These are phyloP conservation scores for Coccomyxa subellipsoidea DNA, from an alignment of 163 green algal species.

Conservation along the genomic window DNA sequence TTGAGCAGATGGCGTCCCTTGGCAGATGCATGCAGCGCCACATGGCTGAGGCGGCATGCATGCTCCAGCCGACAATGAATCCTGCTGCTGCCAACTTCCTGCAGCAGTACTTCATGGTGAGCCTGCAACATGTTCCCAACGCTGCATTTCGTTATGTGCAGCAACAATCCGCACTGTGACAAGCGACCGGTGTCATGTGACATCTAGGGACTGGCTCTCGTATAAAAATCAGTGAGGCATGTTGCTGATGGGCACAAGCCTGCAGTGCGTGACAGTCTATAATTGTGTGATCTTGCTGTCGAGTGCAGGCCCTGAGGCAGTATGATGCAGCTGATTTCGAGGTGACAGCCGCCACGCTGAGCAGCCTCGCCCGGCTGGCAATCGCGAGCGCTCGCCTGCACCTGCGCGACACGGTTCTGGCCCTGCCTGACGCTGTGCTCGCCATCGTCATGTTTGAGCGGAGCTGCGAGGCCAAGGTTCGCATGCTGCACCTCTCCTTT, in stretches of 20 bases:
- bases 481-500: too few relatives aligned
- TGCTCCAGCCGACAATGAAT: background rate
- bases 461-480: background rate
- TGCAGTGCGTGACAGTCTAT: too few relatives aligned
- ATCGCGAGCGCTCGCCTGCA: background rate
- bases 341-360: background rate
- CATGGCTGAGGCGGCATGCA: background rate
- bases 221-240: too few relatives aligned
- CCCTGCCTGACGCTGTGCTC: background rate
- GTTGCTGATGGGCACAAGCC: too few relatives aligned
- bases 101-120: background rate
- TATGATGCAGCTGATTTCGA: background rate
- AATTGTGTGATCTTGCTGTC: too few relatives aligned
- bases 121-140: background rate
- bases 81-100: background rate
- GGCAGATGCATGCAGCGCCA: background rate
- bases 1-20: background rate
- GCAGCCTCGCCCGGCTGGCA: background rate
- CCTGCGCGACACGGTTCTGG: background rate
- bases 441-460: background rate
- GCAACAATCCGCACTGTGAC: too few relatives aligned
- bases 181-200: too few relatives aligned
- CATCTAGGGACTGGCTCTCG: too few relatives aligned
- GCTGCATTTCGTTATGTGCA: background rate
- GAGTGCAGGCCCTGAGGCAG: background rate